Evolutionary conservation across 805 yeast genomes (phyloP), one percentile per base, ranked within the genome.

Genomic region (Candida lessepsii): DNA sequence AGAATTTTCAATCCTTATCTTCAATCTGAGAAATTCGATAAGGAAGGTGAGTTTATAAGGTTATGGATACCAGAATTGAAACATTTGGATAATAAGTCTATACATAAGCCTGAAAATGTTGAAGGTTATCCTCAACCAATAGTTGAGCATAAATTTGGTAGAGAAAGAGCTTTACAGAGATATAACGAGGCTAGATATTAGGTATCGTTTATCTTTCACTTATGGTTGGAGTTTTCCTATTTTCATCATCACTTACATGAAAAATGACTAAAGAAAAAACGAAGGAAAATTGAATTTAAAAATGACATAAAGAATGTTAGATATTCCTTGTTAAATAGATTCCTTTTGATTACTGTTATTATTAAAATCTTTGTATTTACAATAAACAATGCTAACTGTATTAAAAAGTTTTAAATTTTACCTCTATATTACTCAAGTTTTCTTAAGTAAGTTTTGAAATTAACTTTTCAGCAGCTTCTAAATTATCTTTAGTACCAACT

Each of bases 401-500:
- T n/a, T n/a, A n/a, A n/a, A n/a, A n/a, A n/a, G n/a, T n/a, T n/a
- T n/a, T n/a, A n/a, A n/a, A n/a, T n/a, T n/a, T n/a, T n/a, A n/a
- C n/a, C n/a, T n/a, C n/a, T n/a, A n/a, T n/a, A n/a, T n/a, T n/a
- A n/a, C n/a, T n/a, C n/a, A n/a, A n/a, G n/a, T n/a, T n/a, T n/a
- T n/a, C n/a, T 13, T 34, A 36, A 17, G 32, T 25, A 15, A 36
- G 23, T 21, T 45, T 49, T 33, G 52, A 51, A 35, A 60, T 54
- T 19, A 47, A 48, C 7, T 42, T 50, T 30, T 50, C 47, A 9
- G 73, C 73, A 23, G 40, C 40, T 21, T 52, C 48, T 52, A 85
- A 73, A 43, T 76, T 73, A 33, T 70, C 78, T 45, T 67, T 70
- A 20, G 75, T 64, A 47, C 93, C 95, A 50, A 76, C 75, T 49